Conservation (phyloP, 768 basidiomycete genomes). For the Russula abietina region DNA sequence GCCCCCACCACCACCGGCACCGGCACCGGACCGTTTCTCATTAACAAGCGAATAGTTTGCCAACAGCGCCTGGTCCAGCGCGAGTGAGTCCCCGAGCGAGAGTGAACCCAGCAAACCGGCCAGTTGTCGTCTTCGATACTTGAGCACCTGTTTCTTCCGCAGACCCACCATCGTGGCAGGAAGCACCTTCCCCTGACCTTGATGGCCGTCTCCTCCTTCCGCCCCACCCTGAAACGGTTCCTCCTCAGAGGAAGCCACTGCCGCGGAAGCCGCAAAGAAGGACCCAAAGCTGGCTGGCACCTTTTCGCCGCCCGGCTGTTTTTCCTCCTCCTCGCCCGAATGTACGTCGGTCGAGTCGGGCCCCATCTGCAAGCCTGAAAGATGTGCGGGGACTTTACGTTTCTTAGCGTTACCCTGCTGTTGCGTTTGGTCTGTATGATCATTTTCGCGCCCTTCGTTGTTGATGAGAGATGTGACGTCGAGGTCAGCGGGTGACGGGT, state of each 20-base stretch:
- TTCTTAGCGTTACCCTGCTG: conserved; percentile 86
- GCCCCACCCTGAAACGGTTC: neutral
- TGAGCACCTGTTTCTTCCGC: conserved; percentile 70
- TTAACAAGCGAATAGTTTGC: conserved; percentile 34
- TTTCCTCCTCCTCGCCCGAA: conserved; percentile 36
- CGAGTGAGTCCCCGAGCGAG: conserved; percentile 61
- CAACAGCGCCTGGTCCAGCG: conserved; percentile 72
- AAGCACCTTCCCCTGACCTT: conserved; percentile 47
- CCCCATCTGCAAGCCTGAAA: conserved; percentile 37
- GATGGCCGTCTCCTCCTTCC: conserved; percentile 23
- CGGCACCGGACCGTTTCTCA: neutral
- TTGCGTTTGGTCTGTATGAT: conserved; percentile 61
- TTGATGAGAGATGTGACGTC: conserved; percentile 16
- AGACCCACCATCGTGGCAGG: conserved; percentile 61
- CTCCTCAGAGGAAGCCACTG: neutral
- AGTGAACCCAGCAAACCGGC: conserved; percentile 62
- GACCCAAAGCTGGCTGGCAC: conserved; percentile 26
- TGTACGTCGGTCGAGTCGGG: conserved; percentile 38
- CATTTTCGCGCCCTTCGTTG: conserved; percentile 37
- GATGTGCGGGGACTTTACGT: conserved; percentile 74
- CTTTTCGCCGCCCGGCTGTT: conserved; percentile 18
- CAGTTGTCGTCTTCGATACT: conserved; percentile 62
- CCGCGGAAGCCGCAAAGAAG: neutral
- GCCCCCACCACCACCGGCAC: neutral
- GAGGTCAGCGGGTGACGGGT: conserved; percentile 27